A percentile compares a stretch with the other conserved stretches of the same genome.
phyloP scores from a whole-genome alignment of 2,329 filamentous ascomycete genomes.

The Aspergillus caelatus region DNA sequence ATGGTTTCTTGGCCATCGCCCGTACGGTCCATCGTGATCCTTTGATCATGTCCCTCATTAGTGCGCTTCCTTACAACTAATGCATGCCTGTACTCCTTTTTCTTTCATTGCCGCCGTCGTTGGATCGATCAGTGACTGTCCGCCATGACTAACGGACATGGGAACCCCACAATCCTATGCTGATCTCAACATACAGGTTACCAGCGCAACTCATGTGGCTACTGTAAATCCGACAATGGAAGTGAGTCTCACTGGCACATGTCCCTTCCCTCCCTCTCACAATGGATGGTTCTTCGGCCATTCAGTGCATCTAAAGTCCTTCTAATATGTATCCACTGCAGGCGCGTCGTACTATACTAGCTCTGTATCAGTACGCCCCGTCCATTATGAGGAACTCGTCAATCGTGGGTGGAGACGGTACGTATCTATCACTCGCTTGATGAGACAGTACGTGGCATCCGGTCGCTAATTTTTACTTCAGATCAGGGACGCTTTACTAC shows the following conservation, averaged over 20 bases:
- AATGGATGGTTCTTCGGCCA: background rate
- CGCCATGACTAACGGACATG: background rate
- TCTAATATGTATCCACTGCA: conserved; percentile 26
- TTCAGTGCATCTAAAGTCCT: background rate
- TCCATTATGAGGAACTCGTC: conserved; percentile 52
- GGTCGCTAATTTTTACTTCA: conserved; percentile 23
- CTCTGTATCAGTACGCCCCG: conserved; percentile 46
- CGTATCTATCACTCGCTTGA: background rate
- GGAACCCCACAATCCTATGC: background rate
- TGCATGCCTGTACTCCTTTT: background rate
- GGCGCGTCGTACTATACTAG: conserved; percentile 51
- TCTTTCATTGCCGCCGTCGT: background rate
- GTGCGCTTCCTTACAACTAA: conserved; percentile 1
- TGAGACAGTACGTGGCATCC: background rate
- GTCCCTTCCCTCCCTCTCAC: background rate
- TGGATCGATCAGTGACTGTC: conserved; percentile 1
- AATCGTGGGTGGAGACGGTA: conserved; percentile 54
- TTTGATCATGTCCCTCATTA: background rate
- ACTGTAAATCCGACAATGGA: conserved; percentile 50
- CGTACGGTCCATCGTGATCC: background rate
- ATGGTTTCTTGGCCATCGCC: conserved; percentile 7
- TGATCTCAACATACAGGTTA: conserved; percentile 39
- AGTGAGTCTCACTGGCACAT: conserved; percentile 41
- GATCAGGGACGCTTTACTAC: conserved; percentile 53
- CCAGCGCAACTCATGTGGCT: conserved; percentile 51